phyloP scores from a whole-genome alignment of 805 yeast species.

The Kazachstania viticola region DNA sequence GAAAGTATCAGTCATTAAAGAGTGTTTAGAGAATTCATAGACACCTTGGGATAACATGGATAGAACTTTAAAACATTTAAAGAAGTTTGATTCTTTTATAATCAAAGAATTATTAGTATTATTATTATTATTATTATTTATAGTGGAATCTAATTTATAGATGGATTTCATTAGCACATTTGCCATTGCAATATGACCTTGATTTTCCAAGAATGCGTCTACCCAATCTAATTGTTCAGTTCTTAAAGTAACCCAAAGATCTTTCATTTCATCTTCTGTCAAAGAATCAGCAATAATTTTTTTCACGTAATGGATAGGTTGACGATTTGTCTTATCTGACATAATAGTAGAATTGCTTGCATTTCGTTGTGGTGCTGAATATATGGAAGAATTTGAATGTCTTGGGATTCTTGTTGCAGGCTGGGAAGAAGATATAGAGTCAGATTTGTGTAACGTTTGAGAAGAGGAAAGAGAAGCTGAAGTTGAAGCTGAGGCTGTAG shows the following conservation, averaged over 20 bases:
- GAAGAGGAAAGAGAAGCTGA: too few species aligned
- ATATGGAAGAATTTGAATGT: neutral
- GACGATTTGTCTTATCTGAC: slow-evolving; percentile 27
- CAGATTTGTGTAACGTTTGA: too few species aligned
- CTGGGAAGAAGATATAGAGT: too few species aligned
- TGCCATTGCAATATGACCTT: slow-evolving; percentile 72
- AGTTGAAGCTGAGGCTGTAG: too few species aligned
- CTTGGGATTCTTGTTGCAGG: neutral
- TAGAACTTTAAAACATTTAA: slow-evolving; percentile 60
- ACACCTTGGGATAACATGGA: slow-evolving; percentile 19
- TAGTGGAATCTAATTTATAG: slow-evolving; percentile 17
- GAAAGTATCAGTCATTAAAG: slow-evolving; percentile 44
- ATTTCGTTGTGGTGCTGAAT: slow-evolving; percentile 9
- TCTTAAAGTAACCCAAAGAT: slow-evolving; percentile 81
- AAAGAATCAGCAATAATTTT: slow-evolving; percentile 60
- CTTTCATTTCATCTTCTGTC: slow-evolving; percentile 58
- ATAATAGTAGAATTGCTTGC: slow-evolving; percentile 13
- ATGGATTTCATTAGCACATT: slow-evolving; percentile 45
- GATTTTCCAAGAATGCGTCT: slow-evolving; percentile 56
- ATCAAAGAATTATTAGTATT: slow-evolving; percentile 32
- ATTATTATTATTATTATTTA: slow-evolving; percentile 1
- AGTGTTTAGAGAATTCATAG: slow-evolving; percentile 19
- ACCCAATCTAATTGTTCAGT: slow-evolving; percentile 88
- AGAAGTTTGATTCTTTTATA: slow-evolving; percentile 64
- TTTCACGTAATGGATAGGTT: slow-evolving; percentile 70